Conservation (phyloP, 2,329 filamentous ascomycete species). For the Microascus cirrosus region DNA sequence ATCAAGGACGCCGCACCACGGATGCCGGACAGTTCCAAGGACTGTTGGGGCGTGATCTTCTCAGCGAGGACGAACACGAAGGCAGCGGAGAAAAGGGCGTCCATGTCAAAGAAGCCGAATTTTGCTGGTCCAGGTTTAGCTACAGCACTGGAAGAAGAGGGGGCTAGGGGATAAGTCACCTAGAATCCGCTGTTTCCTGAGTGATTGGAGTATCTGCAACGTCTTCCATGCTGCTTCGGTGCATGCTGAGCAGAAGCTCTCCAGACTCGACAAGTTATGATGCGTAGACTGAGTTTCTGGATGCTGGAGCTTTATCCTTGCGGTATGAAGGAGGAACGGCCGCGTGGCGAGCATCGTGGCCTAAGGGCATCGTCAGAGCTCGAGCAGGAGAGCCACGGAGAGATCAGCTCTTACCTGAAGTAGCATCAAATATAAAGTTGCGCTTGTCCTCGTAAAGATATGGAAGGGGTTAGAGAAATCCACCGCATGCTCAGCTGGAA, state of each 20-base stretch:
- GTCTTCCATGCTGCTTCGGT: slow-evolving; percentile 16
- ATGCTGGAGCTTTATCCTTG: slow-evolving; percentile 15
- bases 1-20: too few species aligned
- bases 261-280: slow-evolving; percentile 14
- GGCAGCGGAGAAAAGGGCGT: slow-evolving; percentile 8
- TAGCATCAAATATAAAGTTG: slow-evolving; percentile 19
- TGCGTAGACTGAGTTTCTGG: slow-evolving; percentile 11
- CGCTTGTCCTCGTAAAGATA: slow-evolving; percentile 17
- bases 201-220: slow-evolving; percentile 15
- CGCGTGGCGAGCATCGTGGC: slow-evolving; percentile 18
- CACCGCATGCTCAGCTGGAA: slow-evolving; percentile 10
- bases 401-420: slow-evolving; percentile 13
- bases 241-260: slow-evolving; percentile 15
- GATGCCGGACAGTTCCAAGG: too few species aligned
- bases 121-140: not conserved
- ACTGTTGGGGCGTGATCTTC: too few species aligned
- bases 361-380: not conserved
- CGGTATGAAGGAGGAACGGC: slow-evolving; percentile 17
- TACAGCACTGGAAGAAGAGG: too few species aligned
- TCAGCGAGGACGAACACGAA: slow-evolving; percentile 7
- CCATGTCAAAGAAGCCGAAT: slow-evolving; percentile 8
- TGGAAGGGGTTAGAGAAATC: slow-evolving; percentile 11
- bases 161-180: slow-evolving; percentile 7
- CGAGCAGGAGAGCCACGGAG: not conserved
- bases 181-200: slow-evolving; percentile 17